Conservation (phyloP, 768 basidiomycete genomes). For the Kwoniella shandongensis region DNA sequence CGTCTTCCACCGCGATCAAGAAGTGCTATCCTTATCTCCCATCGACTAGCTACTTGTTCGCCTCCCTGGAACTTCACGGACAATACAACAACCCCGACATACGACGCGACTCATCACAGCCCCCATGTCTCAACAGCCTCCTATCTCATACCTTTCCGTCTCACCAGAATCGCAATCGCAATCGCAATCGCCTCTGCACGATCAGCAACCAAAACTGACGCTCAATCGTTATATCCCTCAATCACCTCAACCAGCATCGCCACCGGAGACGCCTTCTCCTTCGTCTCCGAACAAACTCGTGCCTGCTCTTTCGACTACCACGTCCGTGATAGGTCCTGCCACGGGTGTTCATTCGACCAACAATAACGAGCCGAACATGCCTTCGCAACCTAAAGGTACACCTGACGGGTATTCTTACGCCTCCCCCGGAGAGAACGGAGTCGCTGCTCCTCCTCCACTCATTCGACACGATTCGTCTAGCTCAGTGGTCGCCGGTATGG, state of each 20-base stretch:
- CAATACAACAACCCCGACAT: too few relatives aligned
- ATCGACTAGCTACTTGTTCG: too few relatives aligned
- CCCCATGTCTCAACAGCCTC: slow-evolving; percentile 1
- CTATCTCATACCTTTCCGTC: neutral
- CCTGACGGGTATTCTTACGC: slow-evolving; percentile 15
- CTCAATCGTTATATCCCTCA: slow-evolving; percentile 20
- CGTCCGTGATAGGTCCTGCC: neutral
- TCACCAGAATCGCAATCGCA: slow-evolving; percentile 4
- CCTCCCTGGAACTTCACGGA: too few relatives aligned
- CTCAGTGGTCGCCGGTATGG: slow-evolving; percentile 6
- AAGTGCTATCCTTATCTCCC: too few relatives aligned
- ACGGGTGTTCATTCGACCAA: neutral
- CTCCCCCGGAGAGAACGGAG: neutral
- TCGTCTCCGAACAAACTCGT: slow-evolving; percentile 4
- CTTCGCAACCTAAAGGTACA: slow-evolving; percentile 11
- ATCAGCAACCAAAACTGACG: slow-evolving; percentile 3
- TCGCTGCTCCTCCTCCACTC: neutral
- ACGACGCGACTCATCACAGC: neutral
- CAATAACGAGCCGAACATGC: too few relatives aligned
- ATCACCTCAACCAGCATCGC: slow-evolving; percentile 19
- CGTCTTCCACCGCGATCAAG: too few relatives aligned
- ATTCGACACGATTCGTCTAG: neutral
- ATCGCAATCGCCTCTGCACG: slow-evolving; percentile 7
- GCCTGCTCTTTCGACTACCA: neutral
- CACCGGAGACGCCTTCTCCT: slow-evolving; percentile 22